Evolutionary conservation across 73 alveolate genomes (phyloP).

Genomic region (Blepharisma japonicum): DNA sequence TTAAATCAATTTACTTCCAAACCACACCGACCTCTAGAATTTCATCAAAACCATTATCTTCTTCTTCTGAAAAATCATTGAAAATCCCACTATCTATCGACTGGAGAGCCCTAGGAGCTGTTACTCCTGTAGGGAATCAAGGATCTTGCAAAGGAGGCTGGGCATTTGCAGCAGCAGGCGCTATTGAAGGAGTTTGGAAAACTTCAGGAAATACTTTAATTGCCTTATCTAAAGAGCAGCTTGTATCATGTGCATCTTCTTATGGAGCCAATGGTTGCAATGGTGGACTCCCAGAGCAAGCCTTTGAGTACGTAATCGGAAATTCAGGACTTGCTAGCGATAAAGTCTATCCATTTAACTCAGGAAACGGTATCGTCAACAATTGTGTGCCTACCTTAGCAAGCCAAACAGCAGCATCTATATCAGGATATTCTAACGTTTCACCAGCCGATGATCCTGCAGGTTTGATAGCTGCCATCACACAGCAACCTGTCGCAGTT

Average conservation of each 20-base stretch:
- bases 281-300: slow-evolving; percentile 74
- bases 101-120: slow-evolving; percentile 39
- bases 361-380: not conserved
- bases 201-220: not conserved
- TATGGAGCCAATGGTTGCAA: slow-evolving; percentile 27
- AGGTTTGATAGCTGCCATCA: slow-evolving; percentile 39
- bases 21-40: not conserved
- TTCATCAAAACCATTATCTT: not conserved
- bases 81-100: slow-evolving; percentile 23
- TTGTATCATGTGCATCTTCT: slow-evolving; percentile 36
- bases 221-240: slow-evolving; percentile 19
- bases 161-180: slow-evolving; percentile 54
- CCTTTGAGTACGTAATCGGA: slow-evolving; percentile 52
- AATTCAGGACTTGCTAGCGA: slow-evolving; percentile 35
- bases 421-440: not conserved
- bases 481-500: slow-evolving; percentile 65
- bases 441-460: slow-evolving; percentile 48
- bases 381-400: not conserved
- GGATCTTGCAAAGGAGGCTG: slow-evolving; percentile 59
- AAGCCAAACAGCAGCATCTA: not conserved
- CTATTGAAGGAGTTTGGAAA: slow-evolving; percentile 42
- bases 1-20: slow-evolving; percentile 38
- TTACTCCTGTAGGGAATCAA: slow-evolving; percentile 43
- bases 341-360: slow-evolving; percentile 48
- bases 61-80: not conserved